Conservation (phyloP, 202 grass and related monocot genomes). For the Zizania palustris region DNA sequence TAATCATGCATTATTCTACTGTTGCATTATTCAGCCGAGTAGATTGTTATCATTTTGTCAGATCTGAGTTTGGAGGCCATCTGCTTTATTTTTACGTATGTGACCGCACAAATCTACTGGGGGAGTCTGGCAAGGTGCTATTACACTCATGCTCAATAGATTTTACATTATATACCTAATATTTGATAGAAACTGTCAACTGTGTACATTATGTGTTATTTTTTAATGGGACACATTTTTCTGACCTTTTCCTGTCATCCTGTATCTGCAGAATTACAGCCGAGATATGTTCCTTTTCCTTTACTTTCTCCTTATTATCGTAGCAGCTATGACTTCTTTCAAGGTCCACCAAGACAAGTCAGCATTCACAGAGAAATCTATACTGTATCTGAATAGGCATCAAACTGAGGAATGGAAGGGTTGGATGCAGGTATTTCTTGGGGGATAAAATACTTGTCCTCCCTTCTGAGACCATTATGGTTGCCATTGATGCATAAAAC, state of each 20-base stretch:
- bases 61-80: constrained; percentile 89
- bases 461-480: constrained; percentile 25
- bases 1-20: constrained; percentile 1
- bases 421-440: constrained; percentile 91
- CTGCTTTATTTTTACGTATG: constrained; percentile 92
- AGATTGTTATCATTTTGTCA: constrained; percentile 48
- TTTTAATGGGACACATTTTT: constrained; percentile 25
- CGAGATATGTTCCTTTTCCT: constrained; percentile 95
- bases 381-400: constrained; percentile 93
- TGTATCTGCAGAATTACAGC: constrained; percentile 82
- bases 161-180: constrained; percentile 26
- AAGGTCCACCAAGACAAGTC: constrained; percentile 97
- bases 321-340: constrained; percentile 95
- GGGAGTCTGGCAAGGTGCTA: constrained; percentile 86
- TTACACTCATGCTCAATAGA: constrained; percentile 30
- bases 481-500: constrained; percentile 21
- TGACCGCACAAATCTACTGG: constrained; percentile 86
- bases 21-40: constrained; percentile 45
- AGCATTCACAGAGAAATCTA: constrained; percentile 73
- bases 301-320: constrained; percentile 96
- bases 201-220: constrained; percentile 11
- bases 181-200: constrained; percentile 19
- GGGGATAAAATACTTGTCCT: not conserved
- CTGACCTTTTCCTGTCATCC: constrained; percentile 25
- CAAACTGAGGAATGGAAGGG: constrained; percentile 99